These are phyloP conservation scores for Vanrija humicola DNA, from an alignment of 1,284 basidiomycete genomes.

Conservation along the genomic window DNA sequence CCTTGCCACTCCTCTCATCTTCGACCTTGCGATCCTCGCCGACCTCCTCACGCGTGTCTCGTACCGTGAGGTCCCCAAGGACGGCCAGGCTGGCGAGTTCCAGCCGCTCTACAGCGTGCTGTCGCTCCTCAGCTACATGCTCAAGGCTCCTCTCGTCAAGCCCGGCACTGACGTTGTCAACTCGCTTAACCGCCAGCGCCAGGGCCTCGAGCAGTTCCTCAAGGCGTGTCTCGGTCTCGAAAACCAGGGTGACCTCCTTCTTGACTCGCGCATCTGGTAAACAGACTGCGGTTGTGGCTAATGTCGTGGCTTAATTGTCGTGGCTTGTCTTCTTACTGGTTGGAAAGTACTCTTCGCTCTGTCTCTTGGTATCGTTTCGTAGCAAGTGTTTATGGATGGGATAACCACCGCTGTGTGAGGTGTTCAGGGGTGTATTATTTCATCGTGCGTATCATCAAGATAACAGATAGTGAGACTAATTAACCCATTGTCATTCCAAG, in stretches of 20 bases:
- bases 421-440: neutral
- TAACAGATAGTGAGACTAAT: too few species aligned
- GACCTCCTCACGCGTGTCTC: slow-evolving; percentile 91
- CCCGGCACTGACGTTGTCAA: slow-evolving; percentile 93
- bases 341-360: too few species aligned
- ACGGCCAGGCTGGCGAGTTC: slow-evolving; percentile 57
- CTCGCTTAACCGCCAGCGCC: slow-evolving; percentile 88
- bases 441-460: too few species aligned
- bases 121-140: slow-evolving; percentile 89
- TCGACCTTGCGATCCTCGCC: slow-evolving; percentile 88
- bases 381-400: too few species aligned
- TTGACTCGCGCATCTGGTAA: slow-evolving; percentile 82
- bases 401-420: too few species aligned
- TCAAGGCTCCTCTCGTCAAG: slow-evolving; percentile 97
- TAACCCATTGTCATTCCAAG: too few species aligned
- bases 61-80: slow-evolving; percentile 63
- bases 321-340: too few species aligned
- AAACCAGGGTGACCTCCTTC: slow-evolving; percentile 71
- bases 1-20: slow-evolving; percentile 89
- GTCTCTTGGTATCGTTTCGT: too few species aligned
- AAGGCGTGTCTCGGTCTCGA: slow-evolving; percentile 83
- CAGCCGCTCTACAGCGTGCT: slow-evolving; percentile 79
- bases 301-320: too few species aligned
- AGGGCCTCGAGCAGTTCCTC: slow-evolving; percentile 72
- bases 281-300: neutral